Evolutionary conservation across 768 basidiomycete genomes (phyloP).

Genomic region (Kwoniella europaea): DNA sequence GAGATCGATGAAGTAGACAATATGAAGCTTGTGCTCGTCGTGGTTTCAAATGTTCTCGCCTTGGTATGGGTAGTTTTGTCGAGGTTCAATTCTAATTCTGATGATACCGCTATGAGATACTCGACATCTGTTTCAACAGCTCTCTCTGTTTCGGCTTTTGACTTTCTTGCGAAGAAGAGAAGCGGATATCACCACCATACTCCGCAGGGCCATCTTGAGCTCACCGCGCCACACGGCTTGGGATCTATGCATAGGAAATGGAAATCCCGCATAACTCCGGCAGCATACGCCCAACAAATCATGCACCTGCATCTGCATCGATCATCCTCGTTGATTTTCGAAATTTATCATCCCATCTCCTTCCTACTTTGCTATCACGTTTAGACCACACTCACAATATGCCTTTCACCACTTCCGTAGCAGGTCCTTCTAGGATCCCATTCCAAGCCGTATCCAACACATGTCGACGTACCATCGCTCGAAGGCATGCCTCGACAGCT

Average conservation of each 20-base stretch:
- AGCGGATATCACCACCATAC: too few species aligned
- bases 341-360: conserved; percentile 16
- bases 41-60: too few species aligned
- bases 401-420: conserved; percentile 37
- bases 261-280: conserved; percentile 20
- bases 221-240: conserved; percentile 3
- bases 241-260: not conserved
- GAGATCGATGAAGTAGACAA: too few species aligned
- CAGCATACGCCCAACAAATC: not conserved
- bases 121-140: too few species aligned
- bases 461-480: conserved; percentile 11
- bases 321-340: not conserved
- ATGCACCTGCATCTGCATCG: not conserved
- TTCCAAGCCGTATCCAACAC: conserved; percentile 13
- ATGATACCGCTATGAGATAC: too few species aligned
- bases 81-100: too few species aligned
- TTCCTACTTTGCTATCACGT: not conserved
- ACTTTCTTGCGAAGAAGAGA: too few species aligned
- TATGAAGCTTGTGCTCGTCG: too few species aligned
- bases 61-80: too few species aligned
- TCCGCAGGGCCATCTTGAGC: too few species aligned
- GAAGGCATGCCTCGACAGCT: conserved; percentile 19
- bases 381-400: conserved; percentile 10
- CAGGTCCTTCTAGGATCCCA: conserved; percentile 51
- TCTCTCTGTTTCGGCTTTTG: too few species aligned